Base-by-base conservation (phyloP, 495 filamentous ascomycete genomes). In the Xylaria flabelliformis region DNA sequence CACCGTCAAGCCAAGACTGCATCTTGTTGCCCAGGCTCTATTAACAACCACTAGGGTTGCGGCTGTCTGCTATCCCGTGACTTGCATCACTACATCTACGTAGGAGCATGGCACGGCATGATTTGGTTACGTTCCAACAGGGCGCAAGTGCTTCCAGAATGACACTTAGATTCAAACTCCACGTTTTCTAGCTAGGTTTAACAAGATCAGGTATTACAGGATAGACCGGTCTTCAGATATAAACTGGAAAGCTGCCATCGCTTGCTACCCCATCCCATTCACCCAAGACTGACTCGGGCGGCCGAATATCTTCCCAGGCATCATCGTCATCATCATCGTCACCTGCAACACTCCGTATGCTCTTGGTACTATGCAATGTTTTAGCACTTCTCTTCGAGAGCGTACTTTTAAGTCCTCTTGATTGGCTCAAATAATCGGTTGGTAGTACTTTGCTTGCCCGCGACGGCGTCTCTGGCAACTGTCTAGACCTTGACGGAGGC, bases 241-340 rank as follows among this genome's bases (percentile, higher is more conserved):
- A 77, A 62, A 77, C 69, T 26, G 77, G 71, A 70, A 79, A 79
- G 51, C 77, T 79, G 32, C 75, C 76, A 19, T 79, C 73, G 42
- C 75, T 79, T 55, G 63, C 74, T 2, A 39, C 72, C 12, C 41
- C 71, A 5, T 75, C 75, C 74, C 75, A 79, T 8, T 72, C 77
- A 2, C 72, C 75, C 6, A 77, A 53, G 4, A 70, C 69, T 46
- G 77, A 76, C 46, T 67, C 56, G 10, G 77, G 74, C 32, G 77
- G 77, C 1, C 72, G 70, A 62, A 79, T 73, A 62, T 79, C 77
- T 29, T 79, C 77, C 77, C 77, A 79, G 19, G 72, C 72, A 44
- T 76, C 75, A 0, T 75, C 73, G 24, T 77, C 77, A 19, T 77
- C 73, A 24, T 77, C 77, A 19, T 77, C 73, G 1, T 73, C 77